phyloP scores from a whole-genome alignment of 331 rosid genomes.

The Prunus yedoensis region DNA sequence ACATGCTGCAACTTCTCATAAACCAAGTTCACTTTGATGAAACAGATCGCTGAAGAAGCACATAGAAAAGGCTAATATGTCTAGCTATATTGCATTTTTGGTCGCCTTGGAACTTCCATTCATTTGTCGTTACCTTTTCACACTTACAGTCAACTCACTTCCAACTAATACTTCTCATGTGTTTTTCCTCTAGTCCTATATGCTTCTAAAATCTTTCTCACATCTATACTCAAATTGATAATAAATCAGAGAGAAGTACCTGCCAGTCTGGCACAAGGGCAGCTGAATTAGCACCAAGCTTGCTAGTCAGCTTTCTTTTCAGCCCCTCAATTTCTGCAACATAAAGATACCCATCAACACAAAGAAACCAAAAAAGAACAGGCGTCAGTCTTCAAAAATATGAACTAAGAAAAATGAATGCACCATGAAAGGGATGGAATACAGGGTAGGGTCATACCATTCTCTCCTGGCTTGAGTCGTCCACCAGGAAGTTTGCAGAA shows the following conservation, averaged over 20 bases:
- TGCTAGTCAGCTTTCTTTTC: constrained; percentile 98
- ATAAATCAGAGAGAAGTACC: constrained; percentile 40
- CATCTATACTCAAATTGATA: not conserved
- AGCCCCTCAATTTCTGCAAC: constrained; percentile 85
- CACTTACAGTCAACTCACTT: constrained; percentile 3
- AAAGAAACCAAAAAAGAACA: not conserved
- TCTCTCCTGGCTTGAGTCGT: constrained; percentile 97
- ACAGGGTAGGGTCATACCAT: constrained; percentile 47
- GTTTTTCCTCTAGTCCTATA: not conserved
- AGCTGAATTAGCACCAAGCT: constrained; percentile 94
- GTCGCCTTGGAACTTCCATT: not conserved
- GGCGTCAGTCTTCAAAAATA: not conserved
- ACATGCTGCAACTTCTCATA: not conserved
- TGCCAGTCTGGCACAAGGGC: constrained; percentile 97
- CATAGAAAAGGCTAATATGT: not conserved
- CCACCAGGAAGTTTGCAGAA: constrained; percentile 99
- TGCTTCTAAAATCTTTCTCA: constrained; percentile 11
- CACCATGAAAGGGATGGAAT: not conserved
- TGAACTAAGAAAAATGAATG: not conserved
- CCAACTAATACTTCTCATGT: constrained; percentile 1
- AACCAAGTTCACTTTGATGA: not conserved
- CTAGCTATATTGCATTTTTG: not conserved
- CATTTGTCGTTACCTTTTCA: not conserved
- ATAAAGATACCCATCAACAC: constrained; percentile 3
- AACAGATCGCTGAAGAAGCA: not conserved